Percentiles rank a stretch among this genome's conserved stretches.
Evolutionary conservation across 2,329 filamentous ascomycete genomes (phyloP).

Genomic region (Aspergillus sp.): DNA sequence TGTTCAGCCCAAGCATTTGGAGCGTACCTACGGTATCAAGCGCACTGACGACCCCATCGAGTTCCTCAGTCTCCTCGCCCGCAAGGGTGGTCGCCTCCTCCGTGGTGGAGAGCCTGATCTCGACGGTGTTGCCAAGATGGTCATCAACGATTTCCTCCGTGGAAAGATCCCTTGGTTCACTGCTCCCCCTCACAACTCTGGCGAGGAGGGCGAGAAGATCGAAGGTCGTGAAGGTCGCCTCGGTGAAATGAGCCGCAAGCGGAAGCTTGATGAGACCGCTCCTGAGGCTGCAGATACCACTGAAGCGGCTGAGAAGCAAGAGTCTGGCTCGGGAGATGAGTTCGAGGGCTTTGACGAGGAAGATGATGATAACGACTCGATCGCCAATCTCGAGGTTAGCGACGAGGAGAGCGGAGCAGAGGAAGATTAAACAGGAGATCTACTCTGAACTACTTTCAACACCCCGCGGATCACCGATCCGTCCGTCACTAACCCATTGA

Average conservation of each 20-base stretch:
- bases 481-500: constrained; percentile 1
- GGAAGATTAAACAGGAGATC: constrained; percentile 36
- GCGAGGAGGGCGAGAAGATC: constrained; percentile 54
- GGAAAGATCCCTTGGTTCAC: constrained; percentile 98
- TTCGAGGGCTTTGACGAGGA: constrained; percentile 43
- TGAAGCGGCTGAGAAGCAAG: constrained; percentile 35
- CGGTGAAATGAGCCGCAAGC: constrained; percentile 79
- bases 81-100: constrained; percentile 82
- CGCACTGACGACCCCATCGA: constrained; percentile 75
- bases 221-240: constrained; percentile 74
- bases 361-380: constrained; percentile 46
- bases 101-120: constrained; percentile 94
- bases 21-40: constrained; percentile 87
- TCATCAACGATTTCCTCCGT: constrained; percentile 91
- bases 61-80: constrained; percentile 82
- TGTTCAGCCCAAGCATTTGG: constrained; percentile 83
- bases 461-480: constrained; percentile 1
- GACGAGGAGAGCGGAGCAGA: constrained; percentile 47
- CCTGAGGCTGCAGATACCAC: constrained; percentile 37
- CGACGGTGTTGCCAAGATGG: constrained; percentile 94
- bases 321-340: constrained; percentile 33
- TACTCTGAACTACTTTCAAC: neutral
- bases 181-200: constrained; percentile 64
- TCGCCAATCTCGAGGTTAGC: constrained; percentile 46
- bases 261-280: constrained; percentile 65